Base-by-base conservation (phyloP, 148 eudicot species). In the Tetragonia tetragonoides region DNA sequence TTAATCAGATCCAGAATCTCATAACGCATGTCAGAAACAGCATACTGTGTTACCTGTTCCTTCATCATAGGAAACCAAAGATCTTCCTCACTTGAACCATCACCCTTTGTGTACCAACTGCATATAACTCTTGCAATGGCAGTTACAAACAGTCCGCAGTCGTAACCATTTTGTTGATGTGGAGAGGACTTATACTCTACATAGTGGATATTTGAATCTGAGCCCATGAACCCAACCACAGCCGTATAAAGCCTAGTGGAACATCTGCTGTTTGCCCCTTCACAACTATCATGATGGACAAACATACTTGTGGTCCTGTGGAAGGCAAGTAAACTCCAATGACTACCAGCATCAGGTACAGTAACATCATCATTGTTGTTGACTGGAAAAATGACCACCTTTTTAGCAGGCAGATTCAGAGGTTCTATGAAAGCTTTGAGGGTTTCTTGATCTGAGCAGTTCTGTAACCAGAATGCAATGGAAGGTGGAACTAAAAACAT, bases 301-400 rank as follows among this genome's bases (percentile, higher is more conserved):
- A 87, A 95, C 38, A 84, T 73, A 56, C 87, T 90, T 39, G 84
- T 51, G 0, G 81, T 46, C 79, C 92, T 84, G 54, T 84, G 81
- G 70, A 83, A 95, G 4, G 87, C 93, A 17, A 92, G 93, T 63
- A 95, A 78, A 84, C 99, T 95, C 99, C 99, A 95, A 80, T 92
- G 97, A 37, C 73, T 80, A 53, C 99, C 99, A 38, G 93, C 97
- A 80, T 88, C 97, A 10, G 88, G 88, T 74, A 15, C 34, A n/a
- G 80, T 78, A 49, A 90, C 86, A 40, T 92, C 94, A 16, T 68
- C 65, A 20, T 95, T 95, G 81, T 92, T 74, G 69, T 95, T 95
- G 78, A 95, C 86, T 0, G 99, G 91, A 71, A 95, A 95, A 64
- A 92, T 20, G 51, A 92, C 80, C 66, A 92, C 54, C 17, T 84